These are phyloP conservation scores for Petasospora rhodanensis DNA, from an alignment of 1,139 yeast genomes.

Conservation along the genomic window DNA sequence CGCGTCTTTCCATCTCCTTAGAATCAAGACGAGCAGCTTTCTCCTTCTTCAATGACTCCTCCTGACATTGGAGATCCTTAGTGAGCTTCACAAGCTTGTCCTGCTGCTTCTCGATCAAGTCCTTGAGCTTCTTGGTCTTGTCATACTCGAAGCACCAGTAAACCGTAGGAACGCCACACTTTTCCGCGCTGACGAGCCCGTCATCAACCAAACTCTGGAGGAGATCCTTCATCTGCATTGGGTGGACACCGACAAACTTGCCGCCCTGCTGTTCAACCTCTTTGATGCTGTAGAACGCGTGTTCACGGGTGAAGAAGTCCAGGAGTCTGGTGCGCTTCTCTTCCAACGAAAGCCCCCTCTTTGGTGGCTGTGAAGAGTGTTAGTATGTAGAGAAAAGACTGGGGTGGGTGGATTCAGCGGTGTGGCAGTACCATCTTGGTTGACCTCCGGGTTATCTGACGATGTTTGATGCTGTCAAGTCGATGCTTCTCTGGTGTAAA, in stretches of 20 bases:
- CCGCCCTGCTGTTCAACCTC: slow-evolving; percentile 47
- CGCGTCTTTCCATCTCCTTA: slow-evolving; percentile 1
- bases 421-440: too few species aligned
- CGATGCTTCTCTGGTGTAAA: too few species aligned
- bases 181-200: slow-evolving; percentile 42
- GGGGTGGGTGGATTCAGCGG: too few species aligned
- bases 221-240: slow-evolving; percentile 49
- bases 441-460: too few species aligned
- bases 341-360: slow-evolving; percentile 35
- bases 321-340: slow-evolving; percentile 38
- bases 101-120: slow-evolving; percentile 9
- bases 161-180: slow-evolving; percentile 49
- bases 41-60: slow-evolving; percentile 14
- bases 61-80: slow-evolving; percentile 5
- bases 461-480: too few species aligned
- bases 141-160: slow-evolving; percentile 51
- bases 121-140: slow-evolving; percentile 21
- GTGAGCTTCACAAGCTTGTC: slow-evolving; percentile 12
- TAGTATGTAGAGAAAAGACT: too few species aligned
- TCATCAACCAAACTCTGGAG: slow-evolving; percentile 43
- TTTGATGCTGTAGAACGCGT: slow-evolving; percentile 42
- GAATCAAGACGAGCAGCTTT: slow-evolving; percentile 6
- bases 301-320: slow-evolving; percentile 38
- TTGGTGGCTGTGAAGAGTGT: too few species aligned
- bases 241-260: slow-evolving; percentile 40